These are phyloP conservation scores for Cadophora gregata DNA, from an alignment of 2,329 filamentous ascomycete genomes.

Conservation along the genomic window DNA sequence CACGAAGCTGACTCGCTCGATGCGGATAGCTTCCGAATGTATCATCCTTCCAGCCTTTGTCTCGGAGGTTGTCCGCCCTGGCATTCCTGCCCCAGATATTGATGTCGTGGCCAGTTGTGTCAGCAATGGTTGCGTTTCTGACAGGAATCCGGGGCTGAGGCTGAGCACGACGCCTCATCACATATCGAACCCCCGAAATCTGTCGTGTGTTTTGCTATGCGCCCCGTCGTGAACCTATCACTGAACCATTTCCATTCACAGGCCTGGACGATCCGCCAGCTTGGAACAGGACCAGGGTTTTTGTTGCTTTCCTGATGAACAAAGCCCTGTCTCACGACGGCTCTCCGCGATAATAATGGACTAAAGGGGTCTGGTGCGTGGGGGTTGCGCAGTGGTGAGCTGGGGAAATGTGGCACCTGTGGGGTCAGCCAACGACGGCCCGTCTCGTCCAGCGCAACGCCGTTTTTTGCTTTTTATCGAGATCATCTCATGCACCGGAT, in stretches of 20 bases:
- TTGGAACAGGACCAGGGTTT: conserved; percentile 18
- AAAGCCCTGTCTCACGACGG: conserved; percentile 12
- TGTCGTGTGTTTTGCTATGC: not conserved
- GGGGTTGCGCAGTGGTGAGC: conserved; percentile 17
- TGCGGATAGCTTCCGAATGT: not conserved
- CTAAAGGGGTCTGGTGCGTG: conserved; percentile 11
- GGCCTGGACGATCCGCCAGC: conserved; percentile 14
- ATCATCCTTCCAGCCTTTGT: not conserved
- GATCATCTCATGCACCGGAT: conserved; percentile 12
- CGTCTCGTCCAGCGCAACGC: conserved; percentile 21
- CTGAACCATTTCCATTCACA: not conserved
- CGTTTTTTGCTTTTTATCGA: conserved; percentile 10
- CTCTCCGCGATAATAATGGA: not conserved
- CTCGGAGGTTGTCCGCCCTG: conserved; percentile 13
- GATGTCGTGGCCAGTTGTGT: conserved; percentile 14
- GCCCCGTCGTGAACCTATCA: conserved; percentile 17
- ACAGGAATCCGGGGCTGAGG: conserved; percentile 14
- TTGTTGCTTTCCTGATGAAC: conserved; percentile 11
- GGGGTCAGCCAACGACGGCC: conserved; percentile 22
- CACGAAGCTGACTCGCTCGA: conserved; percentile 1
- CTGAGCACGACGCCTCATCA: conserved; percentile 19
- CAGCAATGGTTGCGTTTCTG: not conserved
- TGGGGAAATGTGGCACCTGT: conserved; percentile 29
- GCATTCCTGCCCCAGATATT: conserved; percentile 6
- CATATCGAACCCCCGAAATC: not conserved